These are phyloP conservation scores for Ramaria rubella DNA, from an alignment of 768 basidiomycete species.

Conservation along the genomic window DNA sequence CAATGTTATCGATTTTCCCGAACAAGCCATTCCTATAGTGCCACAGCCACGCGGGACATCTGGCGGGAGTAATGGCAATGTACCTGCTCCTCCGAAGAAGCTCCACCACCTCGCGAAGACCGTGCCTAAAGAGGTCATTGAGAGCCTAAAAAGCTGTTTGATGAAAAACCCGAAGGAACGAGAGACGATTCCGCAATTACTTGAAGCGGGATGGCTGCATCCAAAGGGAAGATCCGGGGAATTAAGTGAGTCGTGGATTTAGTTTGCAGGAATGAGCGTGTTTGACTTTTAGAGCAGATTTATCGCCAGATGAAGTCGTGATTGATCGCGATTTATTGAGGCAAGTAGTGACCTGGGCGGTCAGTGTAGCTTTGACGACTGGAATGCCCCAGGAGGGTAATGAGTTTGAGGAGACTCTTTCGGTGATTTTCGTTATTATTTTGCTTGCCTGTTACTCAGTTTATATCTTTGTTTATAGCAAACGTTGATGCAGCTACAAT, in stretches of 20 bases:
- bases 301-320: slow-evolving; percentile 4
- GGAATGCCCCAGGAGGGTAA: slow-evolving; percentile 5
- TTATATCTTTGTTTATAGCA: background rate
- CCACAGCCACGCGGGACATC: slow-evolving; percentile 20
- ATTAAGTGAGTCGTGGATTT: background rate
- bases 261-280: no score
- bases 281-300: no score
- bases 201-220: slow-evolving; percentile 71
- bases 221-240: slow-evolving; percentile 8
- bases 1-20: slow-evolving; percentile 78
- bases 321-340: slow-evolving; percentile 7
- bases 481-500: background rate
- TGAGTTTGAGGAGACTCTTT: slow-evolving; percentile 6
- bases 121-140: slow-evolving; percentile 73
- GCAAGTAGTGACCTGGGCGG: slow-evolving; percentile 9
- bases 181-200: slow-evolving; percentile 79
- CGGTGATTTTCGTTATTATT: background rate
- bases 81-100: slow-evolving; percentile 41
- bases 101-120: slow-evolving; percentile 62
- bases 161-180: slow-evolving; percentile 73
- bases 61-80: slow-evolving; percentile 18
- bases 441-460: background rate
- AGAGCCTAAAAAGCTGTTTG: slow-evolving; percentile 77
- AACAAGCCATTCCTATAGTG: slow-evolving; percentile 50
- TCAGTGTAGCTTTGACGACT: slow-evolving; percentile 4